A percentile compares a stretch with the other conserved stretches of the same genome.
phyloP scores from a whole-genome alignment of 2,329 filamentous ascomycete genomes.

The Xylariaceae sp. region DNA sequence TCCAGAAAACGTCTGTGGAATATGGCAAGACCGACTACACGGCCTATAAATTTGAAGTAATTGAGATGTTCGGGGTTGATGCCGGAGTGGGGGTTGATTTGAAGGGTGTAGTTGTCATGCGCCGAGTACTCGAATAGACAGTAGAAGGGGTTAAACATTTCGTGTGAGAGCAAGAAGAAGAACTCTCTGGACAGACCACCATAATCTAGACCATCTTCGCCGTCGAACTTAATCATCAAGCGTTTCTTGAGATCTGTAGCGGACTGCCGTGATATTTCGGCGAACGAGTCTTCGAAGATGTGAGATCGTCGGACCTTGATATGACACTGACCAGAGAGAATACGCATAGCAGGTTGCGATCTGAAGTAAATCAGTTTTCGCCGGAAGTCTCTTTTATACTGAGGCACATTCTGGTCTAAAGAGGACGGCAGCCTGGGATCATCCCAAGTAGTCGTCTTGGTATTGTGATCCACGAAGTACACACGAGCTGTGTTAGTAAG shows the following conservation, averaged over 20 bases:
- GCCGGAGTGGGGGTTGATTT: conserved; percentile 98
- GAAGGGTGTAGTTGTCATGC: conserved; percentile 98
- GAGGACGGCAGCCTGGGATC: conserved; percentile 93
- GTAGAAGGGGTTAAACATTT: conserved; percentile 99
- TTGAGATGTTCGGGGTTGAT: conserved; percentile 99
- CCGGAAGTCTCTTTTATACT: conserved; percentile 99
- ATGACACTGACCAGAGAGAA: conserved; percentile 93
- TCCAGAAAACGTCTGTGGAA: conserved; percentile 98
- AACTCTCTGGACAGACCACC: conserved; percentile 97
- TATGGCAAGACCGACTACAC: conserved; percentile 93
- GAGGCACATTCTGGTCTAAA: conserved; percentile 94
- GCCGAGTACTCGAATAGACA: conserved; percentile 99
- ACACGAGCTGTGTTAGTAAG: conserved; percentile 96
- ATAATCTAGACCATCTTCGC: conserved; percentile 96
- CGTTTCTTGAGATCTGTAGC: conserved; percentile 96
- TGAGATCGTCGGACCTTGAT: conserved; percentile 95
- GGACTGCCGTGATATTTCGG: conserved; percentile 95
- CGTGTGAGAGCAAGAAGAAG: conserved; percentile 97
- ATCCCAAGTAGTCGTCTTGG: conserved; percentile 99
- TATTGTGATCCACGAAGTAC: conserved; percentile 99
- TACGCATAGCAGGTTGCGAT: conserved; percentile 92
- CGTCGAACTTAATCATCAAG: conserved; percentile 99
- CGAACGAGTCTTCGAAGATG: conserved; percentile 98
- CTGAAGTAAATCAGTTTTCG: conserved; percentile 99
- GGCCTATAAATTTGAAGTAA: conserved; percentile 99